Evolutionary conservation across 2,329 filamentous ascomycete species (phyloP).

Genomic region (Penicillium sp.): DNA sequence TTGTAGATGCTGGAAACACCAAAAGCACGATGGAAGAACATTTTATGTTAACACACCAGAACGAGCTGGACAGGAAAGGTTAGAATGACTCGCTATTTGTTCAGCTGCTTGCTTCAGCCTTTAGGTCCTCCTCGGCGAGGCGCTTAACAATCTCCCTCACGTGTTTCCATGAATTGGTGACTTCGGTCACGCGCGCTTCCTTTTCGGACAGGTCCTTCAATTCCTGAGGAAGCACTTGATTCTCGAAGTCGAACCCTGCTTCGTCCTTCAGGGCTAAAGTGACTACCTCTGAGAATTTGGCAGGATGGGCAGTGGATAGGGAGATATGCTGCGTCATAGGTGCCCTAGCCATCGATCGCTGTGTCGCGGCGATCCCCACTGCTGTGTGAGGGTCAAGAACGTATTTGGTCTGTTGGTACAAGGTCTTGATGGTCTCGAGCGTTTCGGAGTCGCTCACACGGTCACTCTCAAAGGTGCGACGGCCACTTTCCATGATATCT

Average conservation of each 20-base stretch:
- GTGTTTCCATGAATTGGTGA: slow-evolving; percentile 2
- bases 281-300: slow-evolving; percentile 63
- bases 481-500: slow-evolving; percentile 2
- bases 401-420: slow-evolving; percentile 49
- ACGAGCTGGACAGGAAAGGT: neutral
- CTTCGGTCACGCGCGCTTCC: neutral
- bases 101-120: neutral
- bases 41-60: neutral
- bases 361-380: slow-evolving; percentile 74
- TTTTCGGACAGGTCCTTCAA: neutral
- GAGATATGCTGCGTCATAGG: slow-evolving; percentile 65
- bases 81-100: neutral
- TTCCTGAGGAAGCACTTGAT: slow-evolving; percentile 2
- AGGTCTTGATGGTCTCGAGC: neutral
- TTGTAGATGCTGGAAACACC: too few species aligned
- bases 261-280: neutral
- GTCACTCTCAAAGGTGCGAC: slow-evolving; percentile 3
- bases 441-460: slow-evolving; percentile 3
- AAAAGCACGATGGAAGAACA: too few species aligned
- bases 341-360: slow-evolving; percentile 61
- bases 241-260: slow-evolving; percentile 4
- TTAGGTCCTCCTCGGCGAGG: neutral
- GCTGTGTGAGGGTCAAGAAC: slow-evolving; percentile 91
- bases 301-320: slow-evolving; percentile 89
- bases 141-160: slow-evolving; percentile 4